Evolutionary conservation across 2,329 filamentous ascomycete genomes (phyloP).

Genomic region (Bipolaris cookei): DNA sequence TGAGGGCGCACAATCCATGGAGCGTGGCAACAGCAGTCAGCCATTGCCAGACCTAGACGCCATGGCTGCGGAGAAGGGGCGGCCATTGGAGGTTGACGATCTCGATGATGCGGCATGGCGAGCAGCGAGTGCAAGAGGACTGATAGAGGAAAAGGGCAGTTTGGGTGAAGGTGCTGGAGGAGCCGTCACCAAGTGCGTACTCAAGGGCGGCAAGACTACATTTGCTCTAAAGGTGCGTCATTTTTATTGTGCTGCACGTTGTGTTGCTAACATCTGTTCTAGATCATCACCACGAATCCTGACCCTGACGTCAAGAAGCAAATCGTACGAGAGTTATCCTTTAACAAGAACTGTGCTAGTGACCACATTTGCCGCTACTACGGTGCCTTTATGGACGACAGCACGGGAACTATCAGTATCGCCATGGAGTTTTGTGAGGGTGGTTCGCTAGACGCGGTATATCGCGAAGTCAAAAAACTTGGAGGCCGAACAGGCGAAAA

Average conservation of each 20-base stretch:
- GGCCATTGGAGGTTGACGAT: slow-evolving; percentile 88
- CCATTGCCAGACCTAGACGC: slow-evolving; percentile 80
- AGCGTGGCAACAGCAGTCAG: slow-evolving; percentile 80
- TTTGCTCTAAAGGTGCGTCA: slow-evolving; percentile 87
- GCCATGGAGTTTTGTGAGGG: slow-evolving; percentile 99
- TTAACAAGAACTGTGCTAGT: slow-evolving; percentile 97
- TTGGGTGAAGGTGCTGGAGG: slow-evolving; percentile 94
- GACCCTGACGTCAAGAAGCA: slow-evolving; percentile 98
- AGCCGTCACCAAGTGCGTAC: slow-evolving; percentile 87
- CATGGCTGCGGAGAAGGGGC: slow-evolving; percentile 79
- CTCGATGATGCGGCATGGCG: slow-evolving; percentile 95
- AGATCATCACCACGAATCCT: slow-evolving; percentile 96
- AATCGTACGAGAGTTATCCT: slow-evolving; percentile 92
- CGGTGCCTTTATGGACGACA: slow-evolving; percentile 92
- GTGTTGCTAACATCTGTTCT: slow-evolving; percentile 15
- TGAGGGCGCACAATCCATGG: slow-evolving; percentile 74
- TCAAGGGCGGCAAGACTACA: slow-evolving; percentile 90
- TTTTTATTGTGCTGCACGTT: background rate
- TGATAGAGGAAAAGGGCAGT: slow-evolving; percentile 86
- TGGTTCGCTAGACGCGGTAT: slow-evolving; percentile 93
- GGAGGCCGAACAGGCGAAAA: slow-evolving; percentile 96
- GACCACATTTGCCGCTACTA: slow-evolving; percentile 98
- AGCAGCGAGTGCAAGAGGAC: slow-evolving; percentile 85
- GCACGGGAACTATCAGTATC: slow-evolving; percentile 96
- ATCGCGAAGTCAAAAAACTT: slow-evolving; percentile 94